Evolutionary conservation across 192 early-diverging fungal genomes (phyloP).

Genomic region (Glomus cerebriforme): DNA sequence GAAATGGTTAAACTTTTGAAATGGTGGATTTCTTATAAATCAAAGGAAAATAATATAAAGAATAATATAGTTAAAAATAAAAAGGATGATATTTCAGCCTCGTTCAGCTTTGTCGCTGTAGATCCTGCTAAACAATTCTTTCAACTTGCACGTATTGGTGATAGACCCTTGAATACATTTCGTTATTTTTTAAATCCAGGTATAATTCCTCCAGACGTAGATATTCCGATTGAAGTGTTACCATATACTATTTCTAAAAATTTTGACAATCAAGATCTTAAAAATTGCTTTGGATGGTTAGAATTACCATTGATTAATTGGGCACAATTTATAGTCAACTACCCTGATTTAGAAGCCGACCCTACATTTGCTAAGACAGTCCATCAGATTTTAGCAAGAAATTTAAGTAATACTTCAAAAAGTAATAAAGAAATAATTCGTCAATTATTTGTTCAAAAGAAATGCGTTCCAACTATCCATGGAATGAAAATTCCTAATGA

Average conservation of each 20-base stretch:
- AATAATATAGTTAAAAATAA: no score
- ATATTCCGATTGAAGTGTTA: neutral
- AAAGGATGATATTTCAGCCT: no score
- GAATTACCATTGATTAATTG: no score
- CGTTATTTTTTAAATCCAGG: conserved; percentile 59
- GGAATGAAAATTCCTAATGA: conserved; percentile 70
- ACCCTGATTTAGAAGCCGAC: conserved; percentile 32
- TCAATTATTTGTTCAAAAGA: conserved; percentile 43
- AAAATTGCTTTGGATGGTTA: conserved; percentile 21
- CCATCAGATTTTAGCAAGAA: conserved; percentile 55
- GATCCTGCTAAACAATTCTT: no score
- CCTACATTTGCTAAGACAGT: conserved; percentile 70
- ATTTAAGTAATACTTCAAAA: conserved; percentile 41
- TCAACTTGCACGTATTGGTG: conserved; percentile 2
- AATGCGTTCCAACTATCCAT: conserved; percentile 69
- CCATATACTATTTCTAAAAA: conserved; percentile 12
- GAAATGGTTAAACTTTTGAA: conserved; percentile 71
- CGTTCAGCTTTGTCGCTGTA: no score
- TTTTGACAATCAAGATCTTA: neutral
- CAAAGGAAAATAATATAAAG: neutral
- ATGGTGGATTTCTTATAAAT: no score
- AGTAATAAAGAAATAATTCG: conserved; percentile 38
- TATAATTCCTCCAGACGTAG: conserved; percentile 2
- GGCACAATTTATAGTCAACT: conserved; percentile 3
- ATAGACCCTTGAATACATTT: conserved; percentile 52